Evolutionary conservation across 2,329 filamentous ascomycete species (phyloP), one percentile per base, ranked within the genome.

Genomic region (Sarocladiaceae sp.): DNA sequence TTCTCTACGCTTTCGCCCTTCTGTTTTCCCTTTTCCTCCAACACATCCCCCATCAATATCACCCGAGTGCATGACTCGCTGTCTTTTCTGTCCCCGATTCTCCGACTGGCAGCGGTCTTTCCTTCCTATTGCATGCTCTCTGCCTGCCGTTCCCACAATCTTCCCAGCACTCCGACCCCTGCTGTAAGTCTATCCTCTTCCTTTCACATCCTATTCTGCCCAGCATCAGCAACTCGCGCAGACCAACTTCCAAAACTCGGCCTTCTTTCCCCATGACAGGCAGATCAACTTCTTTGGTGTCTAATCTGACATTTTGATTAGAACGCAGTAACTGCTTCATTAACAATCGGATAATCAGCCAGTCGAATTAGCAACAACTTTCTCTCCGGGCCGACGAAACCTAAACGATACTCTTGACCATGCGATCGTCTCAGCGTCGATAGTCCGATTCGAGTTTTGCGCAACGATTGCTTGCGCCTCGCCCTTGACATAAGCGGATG

Each of bases 391-490:
- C 13, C 40, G 40, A 44, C 10, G 40, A 44, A 3, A 20, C 40
- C 11, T 23, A 20, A 10, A 8, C 29, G 26, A 33, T 12, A 31
- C 22, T 33, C 17, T 17, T 23, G 47, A 50, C 47, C 29, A 53
- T 53, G 52, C 52, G 47, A 50, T 46, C 47, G 26, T 36, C 52
- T 22, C 46, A 44, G 47, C 36, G 36, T 39, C 17, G 46, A 50
- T 53, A 53, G 35, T 18, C 28, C 13, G 47, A 37, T 18, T 37
- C 29, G 29, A 37, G 22, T 26, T 20, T 17, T 20, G 29, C 20
- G 28, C 47, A 48, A 48, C 25, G 13, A 48, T 8, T 28, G 17
- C 15, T 17, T 48, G 28, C 44, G 44, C 44, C 44, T 31, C 47
- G 17, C 20, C 25, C 47, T 50, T 26, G n/a, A 8, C 5, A 20